Percentiles rank a stretch among this genome's conserved stretches.
phyloP scores from a whole-genome alignment of 73 alveolate genomes.

The Symbiodinium pilosum region DNA sequence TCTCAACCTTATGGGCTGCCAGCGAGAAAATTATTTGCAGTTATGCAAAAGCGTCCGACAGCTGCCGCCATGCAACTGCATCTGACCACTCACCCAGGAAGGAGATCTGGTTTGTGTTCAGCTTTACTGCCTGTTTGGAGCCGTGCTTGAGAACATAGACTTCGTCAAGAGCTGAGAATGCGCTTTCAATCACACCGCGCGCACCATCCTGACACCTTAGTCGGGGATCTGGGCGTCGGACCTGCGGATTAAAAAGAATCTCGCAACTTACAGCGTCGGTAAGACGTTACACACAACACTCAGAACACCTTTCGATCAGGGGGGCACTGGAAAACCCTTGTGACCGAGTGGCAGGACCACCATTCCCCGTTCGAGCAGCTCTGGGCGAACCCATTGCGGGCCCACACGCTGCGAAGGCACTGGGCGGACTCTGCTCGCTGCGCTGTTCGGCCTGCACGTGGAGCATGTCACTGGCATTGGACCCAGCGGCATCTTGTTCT shows the following conservation, averaged over 20 bases:
- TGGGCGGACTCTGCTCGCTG: too few relatives aligned
- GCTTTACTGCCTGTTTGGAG: not conserved
- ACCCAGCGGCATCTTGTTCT: too few relatives aligned
- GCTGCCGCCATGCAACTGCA: not conserved
- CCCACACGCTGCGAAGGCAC: not conserved
- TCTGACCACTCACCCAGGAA: conserved; percentile 19
- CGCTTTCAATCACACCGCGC: conserved; percentile 3
- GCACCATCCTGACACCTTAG: not conserved
- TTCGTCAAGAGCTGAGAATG: conserved; percentile 4
- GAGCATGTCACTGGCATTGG: too few relatives aligned
- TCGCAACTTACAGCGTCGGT: too few relatives aligned
- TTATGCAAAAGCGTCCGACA: too few relatives aligned
- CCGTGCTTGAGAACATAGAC: not conserved
- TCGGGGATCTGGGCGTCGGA: too few relatives aligned
- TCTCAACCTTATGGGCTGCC: conserved; percentile 3
- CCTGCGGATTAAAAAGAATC: too few relatives aligned
- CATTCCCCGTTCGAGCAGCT: not conserved
- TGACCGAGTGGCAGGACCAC: conserved; percentile 5
- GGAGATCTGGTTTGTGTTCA: not conserved
- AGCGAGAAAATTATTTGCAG: too few relatives aligned
- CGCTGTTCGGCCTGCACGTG: too few relatives aligned
- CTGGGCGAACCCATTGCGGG: not conserved
- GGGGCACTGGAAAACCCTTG: too few relatives aligned
- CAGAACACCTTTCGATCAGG: too few relatives aligned
- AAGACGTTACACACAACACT: too few relatives aligned